Evolutionary conservation across 345 rosid genomes (phyloP).

Genomic region (Conringia planisiliqua): DNA sequence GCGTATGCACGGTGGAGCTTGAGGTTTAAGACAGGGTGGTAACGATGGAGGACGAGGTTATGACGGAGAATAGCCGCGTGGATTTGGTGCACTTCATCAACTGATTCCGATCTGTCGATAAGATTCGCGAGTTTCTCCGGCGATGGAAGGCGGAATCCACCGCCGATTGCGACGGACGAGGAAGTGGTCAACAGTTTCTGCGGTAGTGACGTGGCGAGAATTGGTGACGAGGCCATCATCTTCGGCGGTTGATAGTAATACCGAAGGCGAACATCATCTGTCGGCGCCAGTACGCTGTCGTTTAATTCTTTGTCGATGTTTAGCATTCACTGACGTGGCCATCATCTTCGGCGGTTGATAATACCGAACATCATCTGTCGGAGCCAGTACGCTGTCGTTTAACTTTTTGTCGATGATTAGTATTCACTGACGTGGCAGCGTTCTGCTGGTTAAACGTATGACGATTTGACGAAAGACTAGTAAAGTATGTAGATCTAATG

Average conservation of each 20-base stretch:
- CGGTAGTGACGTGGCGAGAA: neutral
- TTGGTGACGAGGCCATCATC: neutral
- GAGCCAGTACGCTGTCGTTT: neutral
- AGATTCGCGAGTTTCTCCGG: constrained; percentile 46
- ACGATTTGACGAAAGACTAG: neutral
- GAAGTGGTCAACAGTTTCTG: neutral
- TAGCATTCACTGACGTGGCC: constrained; percentile 4
- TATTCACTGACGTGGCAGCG: constrained; percentile 10
- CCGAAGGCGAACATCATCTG: too few species aligned
- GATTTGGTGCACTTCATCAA: constrained; percentile 46
- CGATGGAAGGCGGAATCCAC: constrained; percentile 24
- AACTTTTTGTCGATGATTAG: neutral
- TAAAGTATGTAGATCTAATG: constrained; percentile 20
- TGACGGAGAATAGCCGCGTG: constrained; percentile 72
- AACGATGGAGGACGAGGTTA: constrained; percentile 40
- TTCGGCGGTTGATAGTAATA: neutral
- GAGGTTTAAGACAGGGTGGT: constrained; percentile 55
- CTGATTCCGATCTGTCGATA: constrained; percentile 47
- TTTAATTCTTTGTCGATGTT: neutral
- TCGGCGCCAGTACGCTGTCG: neutral
- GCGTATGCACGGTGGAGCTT: constrained; percentile 88
- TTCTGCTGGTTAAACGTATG: constrained; percentile 27
- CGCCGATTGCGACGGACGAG: neutral
- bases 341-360: neutral
- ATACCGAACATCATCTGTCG: too few species aligned